phyloP scores from a whole-genome alignment of 2,329 filamentous ascomycete genomes.

The Blastomyces gilchristii region DNA sequence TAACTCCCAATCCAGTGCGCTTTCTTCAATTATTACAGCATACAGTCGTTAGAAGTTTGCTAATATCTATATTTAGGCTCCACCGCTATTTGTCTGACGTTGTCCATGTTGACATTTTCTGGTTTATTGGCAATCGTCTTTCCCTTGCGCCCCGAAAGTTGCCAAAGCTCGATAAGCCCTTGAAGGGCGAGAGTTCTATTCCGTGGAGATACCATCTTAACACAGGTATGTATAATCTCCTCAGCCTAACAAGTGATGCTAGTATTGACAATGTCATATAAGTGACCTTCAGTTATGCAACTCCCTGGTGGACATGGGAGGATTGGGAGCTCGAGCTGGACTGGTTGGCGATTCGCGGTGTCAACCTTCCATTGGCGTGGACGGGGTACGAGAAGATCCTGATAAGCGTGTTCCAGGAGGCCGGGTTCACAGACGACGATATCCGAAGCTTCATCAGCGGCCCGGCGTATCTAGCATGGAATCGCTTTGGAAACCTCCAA shows the following conservation, averaged over 20 bases:
- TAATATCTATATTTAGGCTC: neutral
- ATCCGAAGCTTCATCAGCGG: constrained; percentile 36
- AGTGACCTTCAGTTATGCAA: constrained; percentile 45
- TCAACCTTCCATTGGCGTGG: constrained; percentile 45
- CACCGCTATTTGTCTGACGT: neutral
- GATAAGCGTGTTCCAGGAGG: constrained; percentile 39
- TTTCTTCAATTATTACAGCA: neutral
- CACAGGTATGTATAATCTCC: neutral
- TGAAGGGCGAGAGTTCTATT: neutral
- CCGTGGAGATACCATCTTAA: neutral
- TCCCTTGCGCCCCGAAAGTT: neutral
- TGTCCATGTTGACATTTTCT: neutral
- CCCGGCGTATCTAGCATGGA: neutral
- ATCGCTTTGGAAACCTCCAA: neutral
- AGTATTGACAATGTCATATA: constrained; percentile 36
- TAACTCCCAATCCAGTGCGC: constrained; percentile 16
- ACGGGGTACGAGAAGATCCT: constrained; percentile 44
- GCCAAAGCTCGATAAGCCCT: neutral
- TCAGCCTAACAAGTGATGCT: neutral
- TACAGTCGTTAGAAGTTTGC: neutral
- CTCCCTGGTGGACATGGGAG: constrained; percentile 44
- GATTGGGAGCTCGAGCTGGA: constrained; percentile 46
- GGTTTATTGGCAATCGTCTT: neutral
- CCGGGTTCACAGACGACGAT: constrained; percentile 37
- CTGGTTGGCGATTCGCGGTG: constrained; percentile 44